Conservation (phyloP, 345 rosid genomes). For the Pistacia atlantica region DNA sequence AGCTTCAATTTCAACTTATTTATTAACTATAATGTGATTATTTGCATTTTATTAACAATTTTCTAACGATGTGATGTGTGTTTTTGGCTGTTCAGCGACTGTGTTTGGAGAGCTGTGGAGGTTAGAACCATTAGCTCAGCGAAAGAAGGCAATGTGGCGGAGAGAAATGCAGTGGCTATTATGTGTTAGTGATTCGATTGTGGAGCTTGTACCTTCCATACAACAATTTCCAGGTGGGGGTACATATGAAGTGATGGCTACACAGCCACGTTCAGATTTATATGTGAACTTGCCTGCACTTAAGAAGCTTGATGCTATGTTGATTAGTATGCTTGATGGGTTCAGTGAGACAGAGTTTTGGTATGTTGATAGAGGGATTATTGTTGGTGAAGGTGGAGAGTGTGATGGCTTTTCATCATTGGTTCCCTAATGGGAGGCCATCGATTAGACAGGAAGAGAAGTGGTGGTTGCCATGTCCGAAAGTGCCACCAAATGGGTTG, state of each 20-base stretch:
- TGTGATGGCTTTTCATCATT: constrained; percentile 47
- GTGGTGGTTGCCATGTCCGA: constrained; percentile 92
- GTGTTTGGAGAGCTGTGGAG: constrained; percentile 97
- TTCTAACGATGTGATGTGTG: too few relatives aligned
- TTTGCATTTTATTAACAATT: background rate
- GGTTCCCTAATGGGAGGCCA: constrained; percentile 55
- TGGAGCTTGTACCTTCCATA: constrained; percentile 91
- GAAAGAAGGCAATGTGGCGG: constrained; percentile 88
- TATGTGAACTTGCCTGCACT: constrained; percentile 93
- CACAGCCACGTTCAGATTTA: constrained; percentile 85
- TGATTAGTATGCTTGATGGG: constrained; percentile 76
- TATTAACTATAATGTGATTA: too few relatives aligned
- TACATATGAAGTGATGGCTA: constrained; percentile 88
- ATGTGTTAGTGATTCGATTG: constrained; percentile 91
- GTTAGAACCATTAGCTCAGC: constrained; percentile 84
- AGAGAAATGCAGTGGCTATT: constrained; percentile 97
- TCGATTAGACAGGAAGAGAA: constrained; percentile 94
- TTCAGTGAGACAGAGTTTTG: constrained; percentile 77
- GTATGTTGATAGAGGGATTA: constrained; percentile 90
- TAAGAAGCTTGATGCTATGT: constrained; percentile 93
- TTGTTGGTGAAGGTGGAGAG: constrained; percentile 58
- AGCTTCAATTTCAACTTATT: constrained; percentile 13
- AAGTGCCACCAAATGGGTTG: constrained; percentile 74
- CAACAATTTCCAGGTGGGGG: constrained; percentile 95
- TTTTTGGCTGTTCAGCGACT: constrained; percentile 53